phyloP scores from a whole-genome alignment of 257 asterid genomes.

The Solanum chaucha region DNA sequence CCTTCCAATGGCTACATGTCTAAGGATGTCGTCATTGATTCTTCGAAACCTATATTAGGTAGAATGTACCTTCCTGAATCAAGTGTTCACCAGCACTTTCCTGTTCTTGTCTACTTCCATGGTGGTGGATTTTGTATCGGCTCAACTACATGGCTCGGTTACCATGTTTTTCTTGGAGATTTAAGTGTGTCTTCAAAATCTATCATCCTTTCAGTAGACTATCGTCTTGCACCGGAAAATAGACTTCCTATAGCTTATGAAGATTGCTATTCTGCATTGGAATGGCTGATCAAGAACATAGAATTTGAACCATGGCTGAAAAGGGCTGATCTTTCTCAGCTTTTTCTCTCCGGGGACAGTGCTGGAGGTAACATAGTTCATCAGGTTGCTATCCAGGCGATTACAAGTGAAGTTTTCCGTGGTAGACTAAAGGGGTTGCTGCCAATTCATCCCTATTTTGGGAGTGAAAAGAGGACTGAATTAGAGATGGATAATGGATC shows the following conservation, averaged over 20 bases:
- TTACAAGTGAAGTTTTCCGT: not conserved
- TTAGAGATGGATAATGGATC: slow-evolving; percentile 37
- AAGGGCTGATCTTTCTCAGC: slow-evolving; percentile 32
- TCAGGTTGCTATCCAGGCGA: slow-evolving; percentile 28
- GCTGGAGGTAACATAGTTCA: slow-evolving; percentile 83
- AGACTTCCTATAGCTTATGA: slow-evolving; percentile 67
- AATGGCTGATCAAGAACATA: slow-evolving; percentile 28
- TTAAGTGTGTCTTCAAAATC: slow-evolving; percentile 30
- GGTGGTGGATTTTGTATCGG: slow-evolving; percentile 89
- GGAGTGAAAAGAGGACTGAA: slow-evolving; percentile 44
- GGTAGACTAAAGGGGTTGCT: slow-evolving; percentile 39
- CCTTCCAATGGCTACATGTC: slow-evolving; percentile 27
- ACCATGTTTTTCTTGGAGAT: slow-evolving; percentile 55
- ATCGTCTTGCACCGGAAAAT: slow-evolving; percentile 75
- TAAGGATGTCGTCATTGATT: slow-evolving; percentile 44
- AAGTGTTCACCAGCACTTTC: slow-evolving; percentile 7
- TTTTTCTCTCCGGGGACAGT: slow-evolving; percentile 70
- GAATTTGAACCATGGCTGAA: slow-evolving; percentile 36
- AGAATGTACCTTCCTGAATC: slow-evolving; percentile 34
- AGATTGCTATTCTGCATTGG: slow-evolving; percentile 44
- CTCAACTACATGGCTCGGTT: slow-evolving; percentile 68
- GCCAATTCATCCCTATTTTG: slow-evolving; percentile 66
- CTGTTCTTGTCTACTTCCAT: slow-evolving; percentile 62
- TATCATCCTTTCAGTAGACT: slow-evolving; percentile 58
- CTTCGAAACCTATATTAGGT: slow-evolving; percentile 39